Conservation (phyloP, 257 asterid genomes). For the Leptodermis oblonga region DNA sequence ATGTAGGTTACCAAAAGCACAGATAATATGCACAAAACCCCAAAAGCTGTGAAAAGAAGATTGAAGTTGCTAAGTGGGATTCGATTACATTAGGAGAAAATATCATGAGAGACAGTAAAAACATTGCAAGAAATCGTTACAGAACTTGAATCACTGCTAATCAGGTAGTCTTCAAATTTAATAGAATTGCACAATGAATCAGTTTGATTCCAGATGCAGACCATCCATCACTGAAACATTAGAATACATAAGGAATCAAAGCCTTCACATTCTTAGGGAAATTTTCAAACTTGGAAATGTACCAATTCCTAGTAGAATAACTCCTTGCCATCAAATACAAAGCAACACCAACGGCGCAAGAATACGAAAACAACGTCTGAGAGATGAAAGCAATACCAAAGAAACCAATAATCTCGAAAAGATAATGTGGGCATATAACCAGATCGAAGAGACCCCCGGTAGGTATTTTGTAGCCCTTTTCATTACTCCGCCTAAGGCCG, state of each 20-base stretch:
- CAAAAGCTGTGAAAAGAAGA: neutral
- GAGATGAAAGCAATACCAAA: slow-evolving; percentile 50
- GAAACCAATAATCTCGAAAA: slow-evolving; percentile 50
- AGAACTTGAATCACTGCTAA: neutral
- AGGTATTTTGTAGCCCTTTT: slow-evolving; percentile 60
- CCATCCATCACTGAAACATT: slow-evolving; percentile 11
- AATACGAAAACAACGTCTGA: slow-evolving; percentile 38
- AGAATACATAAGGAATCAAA: slow-evolving; percentile 58
- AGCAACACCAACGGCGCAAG: slow-evolving; percentile 35
- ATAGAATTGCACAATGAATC: neutral
- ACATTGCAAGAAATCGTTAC: neutral
- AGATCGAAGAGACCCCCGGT: slow-evolving; percentile 55
- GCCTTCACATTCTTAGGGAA: slow-evolving; percentile 63
- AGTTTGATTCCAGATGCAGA: neutral
- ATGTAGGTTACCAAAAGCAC: neutral
- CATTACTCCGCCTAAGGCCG: slow-evolving; percentile 45
- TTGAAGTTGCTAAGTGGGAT: too few relatives aligned
- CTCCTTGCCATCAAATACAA: slow-evolving; percentile 53
- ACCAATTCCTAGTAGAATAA: slow-evolving; percentile 60
- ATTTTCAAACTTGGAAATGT: slow-evolving; percentile 59
- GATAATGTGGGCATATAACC: slow-evolving; percentile 73
- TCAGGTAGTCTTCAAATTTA: neutral
- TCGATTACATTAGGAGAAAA: too few relatives aligned
- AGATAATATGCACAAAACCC: neutral
- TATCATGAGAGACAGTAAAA: neutral